Conservation (phyloP, 73 alveolate species). For the Symbiodinium natans region DNA sequence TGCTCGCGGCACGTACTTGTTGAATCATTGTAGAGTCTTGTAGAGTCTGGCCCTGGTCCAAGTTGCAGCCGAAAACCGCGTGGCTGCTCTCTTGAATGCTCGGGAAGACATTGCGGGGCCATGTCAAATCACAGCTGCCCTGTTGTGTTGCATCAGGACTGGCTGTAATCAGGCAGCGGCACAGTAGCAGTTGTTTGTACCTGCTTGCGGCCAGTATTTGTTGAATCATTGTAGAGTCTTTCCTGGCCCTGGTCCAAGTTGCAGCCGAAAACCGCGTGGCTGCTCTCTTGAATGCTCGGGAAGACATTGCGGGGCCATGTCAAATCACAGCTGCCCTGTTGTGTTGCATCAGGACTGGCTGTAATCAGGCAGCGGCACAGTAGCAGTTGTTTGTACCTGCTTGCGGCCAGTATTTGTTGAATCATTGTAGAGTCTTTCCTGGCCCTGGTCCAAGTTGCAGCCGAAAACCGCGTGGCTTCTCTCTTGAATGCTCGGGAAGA, state of each 20-base stretch:
- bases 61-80: not conserved
- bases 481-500: not conserved
- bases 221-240: not conserved
- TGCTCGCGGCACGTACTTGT: no score
- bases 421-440: not conserved
- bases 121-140: constrained; percentile 36
- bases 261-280: not conserved
- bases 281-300: not conserved
- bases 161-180: constrained; percentile 52
- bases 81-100: not conserved
- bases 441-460: constrained; percentile 70
- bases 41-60: constrained; percentile 59
- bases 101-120: not conserved
- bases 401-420: not conserved
- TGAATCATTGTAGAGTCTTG: no score
- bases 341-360: not conserved
- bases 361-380: constrained; percentile 54
- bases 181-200: not conserved
- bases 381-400: not conserved
- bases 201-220: not conserved
- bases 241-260: constrained; percentile 80
- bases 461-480: not conserved
- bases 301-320: not conserved
- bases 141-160: not conserved
- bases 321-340: constrained; percentile 28